A percentile compares a stretch with the other conserved stretches of the same genome.
Conservation (phyloP, 192 early-diverging fungal species). For the Gryganskiella cystojenkinii region DNA sequence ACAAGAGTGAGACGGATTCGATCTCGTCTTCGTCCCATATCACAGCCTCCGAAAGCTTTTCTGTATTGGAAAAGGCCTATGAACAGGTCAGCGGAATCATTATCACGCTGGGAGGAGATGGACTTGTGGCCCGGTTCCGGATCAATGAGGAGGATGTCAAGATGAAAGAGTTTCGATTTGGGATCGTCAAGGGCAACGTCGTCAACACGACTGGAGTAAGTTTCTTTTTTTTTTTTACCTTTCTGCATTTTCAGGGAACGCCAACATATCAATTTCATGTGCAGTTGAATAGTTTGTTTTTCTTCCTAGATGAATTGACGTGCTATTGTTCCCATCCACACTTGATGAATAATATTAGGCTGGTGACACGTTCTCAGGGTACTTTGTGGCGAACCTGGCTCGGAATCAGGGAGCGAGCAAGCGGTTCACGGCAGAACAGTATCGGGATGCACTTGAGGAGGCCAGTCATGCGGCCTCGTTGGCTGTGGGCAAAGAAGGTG, state of each 20-base stretch:
- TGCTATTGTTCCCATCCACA: too few relatives aligned
- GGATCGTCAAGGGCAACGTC: slow-evolving; percentile 57
- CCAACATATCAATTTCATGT: background rate
- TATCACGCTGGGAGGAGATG: slow-evolving; percentile 76
- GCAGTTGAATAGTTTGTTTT: background rate
- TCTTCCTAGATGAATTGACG: background rate
- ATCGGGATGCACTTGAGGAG: slow-evolving; percentile 62
- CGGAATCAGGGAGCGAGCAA: slow-evolving; percentile 43
- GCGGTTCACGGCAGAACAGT: slow-evolving; percentile 33
- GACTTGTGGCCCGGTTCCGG: slow-evolving; percentile 62
- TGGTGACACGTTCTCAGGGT: slow-evolving; percentile 77
- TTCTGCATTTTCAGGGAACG: background rate
- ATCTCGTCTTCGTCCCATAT: slow-evolving; percentile 42
- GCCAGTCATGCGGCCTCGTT: slow-evolving; percentile 74
- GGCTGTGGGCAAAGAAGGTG: slow-evolving; percentile 70
- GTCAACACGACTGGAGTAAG: slow-evolving; percentile 65
- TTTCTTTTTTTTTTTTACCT: too few relatives aligned
- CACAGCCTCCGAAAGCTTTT: slow-evolving; percentile 25
- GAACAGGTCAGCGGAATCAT: slow-evolving; percentile 65
- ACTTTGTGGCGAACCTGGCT: slow-evolving; percentile 69
- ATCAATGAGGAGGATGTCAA: slow-evolving; percentile 42
- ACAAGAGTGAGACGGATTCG: slow-evolving; percentile 1
- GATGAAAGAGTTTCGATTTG: slow-evolving; percentile 53
- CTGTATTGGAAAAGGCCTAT: slow-evolving; percentile 58
- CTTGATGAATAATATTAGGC: slow-evolving; percentile 29